Conservation (phyloP, 352 stramenopile genomes). For the Halophytophthora polymorphica region DNA sequence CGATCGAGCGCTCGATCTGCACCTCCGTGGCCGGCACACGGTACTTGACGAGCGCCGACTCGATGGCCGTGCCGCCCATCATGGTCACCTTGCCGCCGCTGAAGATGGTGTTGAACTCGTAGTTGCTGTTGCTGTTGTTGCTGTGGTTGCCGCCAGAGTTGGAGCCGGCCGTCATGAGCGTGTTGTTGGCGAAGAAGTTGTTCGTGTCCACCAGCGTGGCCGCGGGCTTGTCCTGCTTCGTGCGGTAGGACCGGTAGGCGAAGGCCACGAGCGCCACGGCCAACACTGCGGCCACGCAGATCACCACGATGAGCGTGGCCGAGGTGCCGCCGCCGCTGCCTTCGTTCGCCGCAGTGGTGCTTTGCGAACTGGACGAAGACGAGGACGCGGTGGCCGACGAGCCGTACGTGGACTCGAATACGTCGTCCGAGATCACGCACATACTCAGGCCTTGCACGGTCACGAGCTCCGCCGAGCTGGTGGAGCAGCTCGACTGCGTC, state of each 20-base stretch:
- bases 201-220: conserved; percentile 19
- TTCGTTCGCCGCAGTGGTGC: conserved; percentile 7
- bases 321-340: conserved; percentile 35
- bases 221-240: conserved; percentile 20
- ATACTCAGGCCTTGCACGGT: conserved; percentile 29
- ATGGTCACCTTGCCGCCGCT: conserved; percentile 48
- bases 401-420: conserved; percentile 53
- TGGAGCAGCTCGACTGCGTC: conserved; percentile 39
- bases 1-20: conserved; percentile 54
- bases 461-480: conserved; percentile 41
- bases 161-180: conserved; percentile 20
- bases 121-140: conserved; percentile 18
- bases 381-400: conserved; percentile 14
- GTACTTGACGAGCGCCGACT: conserved; percentile 72
- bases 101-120: conserved; percentile 58
- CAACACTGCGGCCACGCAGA: conserved; percentile 53
- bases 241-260: conserved; percentile 43
- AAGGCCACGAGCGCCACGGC: conserved; percentile 48
- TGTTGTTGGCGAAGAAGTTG: conserved; percentile 58
- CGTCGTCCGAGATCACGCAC: conserved; percentile 64
- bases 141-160: conserved; percentile 17
- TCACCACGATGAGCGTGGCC: conserved; percentile 50
- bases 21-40: conserved; percentile 67
- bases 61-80: conserved; percentile 48
- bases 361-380: conserved; percentile 24